These are phyloP conservation scores for Acrocalymma vagum DNA, from an alignment of 2,329 filamentous ascomycete genomes.

Conservation along the genomic window DNA sequence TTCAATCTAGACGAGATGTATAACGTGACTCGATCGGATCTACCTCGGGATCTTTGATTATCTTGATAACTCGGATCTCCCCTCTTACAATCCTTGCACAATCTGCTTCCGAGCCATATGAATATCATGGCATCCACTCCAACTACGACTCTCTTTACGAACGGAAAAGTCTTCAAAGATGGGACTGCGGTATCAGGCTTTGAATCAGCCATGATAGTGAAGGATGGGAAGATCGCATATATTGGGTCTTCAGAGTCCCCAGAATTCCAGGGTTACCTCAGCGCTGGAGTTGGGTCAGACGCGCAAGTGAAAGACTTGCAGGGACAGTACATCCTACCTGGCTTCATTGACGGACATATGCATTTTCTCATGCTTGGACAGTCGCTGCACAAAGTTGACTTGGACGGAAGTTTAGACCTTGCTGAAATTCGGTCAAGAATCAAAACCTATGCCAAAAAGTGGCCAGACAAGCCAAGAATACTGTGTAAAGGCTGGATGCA, in stretches of 20 bases:
- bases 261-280: conserved; percentile 35
- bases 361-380: conserved; percentile 65
- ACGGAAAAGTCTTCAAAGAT: conserved; percentile 34
- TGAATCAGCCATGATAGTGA: conserved; percentile 48
- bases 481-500: conserved; percentile 66
- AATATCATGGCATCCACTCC: conserved; percentile 15
- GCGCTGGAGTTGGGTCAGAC: conserved; percentile 23
- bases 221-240: conserved; percentile 51
- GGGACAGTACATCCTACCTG: conserved; percentile 56
- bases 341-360: conserved; percentile 67
- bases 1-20: no score
- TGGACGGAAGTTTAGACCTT: conserved; percentile 57
- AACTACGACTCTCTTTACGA: conserved; percentile 31
- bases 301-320: conserved; percentile 46
- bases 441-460: conserved; percentile 52
- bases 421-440: conserved; percentile 60
- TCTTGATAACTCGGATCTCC: no score
- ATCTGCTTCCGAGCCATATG: no score
- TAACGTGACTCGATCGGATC: no score
- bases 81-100: no score
- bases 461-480: conserved; percentile 58
- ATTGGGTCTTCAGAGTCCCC: conserved; percentile 41
- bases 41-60: no score
- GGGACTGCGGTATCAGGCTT: conserved; percentile 7
- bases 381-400: conserved; percentile 60